Conservation (phyloP, 129 eudicot genomes). For the Arctium minus region DNA sequence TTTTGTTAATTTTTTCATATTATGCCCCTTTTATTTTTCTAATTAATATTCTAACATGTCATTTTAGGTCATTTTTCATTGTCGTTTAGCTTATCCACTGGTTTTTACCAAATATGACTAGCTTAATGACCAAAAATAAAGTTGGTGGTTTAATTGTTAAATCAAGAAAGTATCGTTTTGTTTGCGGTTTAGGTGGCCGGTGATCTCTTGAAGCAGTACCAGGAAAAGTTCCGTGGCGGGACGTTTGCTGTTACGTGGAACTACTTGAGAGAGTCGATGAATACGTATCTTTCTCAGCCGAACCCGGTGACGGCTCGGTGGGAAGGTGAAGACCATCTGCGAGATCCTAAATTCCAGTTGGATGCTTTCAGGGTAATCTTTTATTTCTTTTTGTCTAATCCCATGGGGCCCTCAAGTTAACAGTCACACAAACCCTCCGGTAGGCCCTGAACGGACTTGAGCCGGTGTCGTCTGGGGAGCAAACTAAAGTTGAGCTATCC, state of each 20-base stretch:
- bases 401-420: background rate
- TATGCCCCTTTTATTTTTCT: too few species aligned
- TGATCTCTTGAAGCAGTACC: conserved; percentile 86
- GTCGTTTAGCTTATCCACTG: too few species aligned
- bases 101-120: too few species aligned
- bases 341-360: conserved; percentile 88
- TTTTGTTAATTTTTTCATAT: too few species aligned
- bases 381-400: background rate
- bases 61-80: too few species aligned
- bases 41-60: too few species aligned
- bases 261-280: conserved; percentile 92
- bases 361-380: conserved; percentile 87
- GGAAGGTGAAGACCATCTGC: conserved; percentile 91
- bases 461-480: too few species aligned
- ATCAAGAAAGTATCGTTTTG: background rate
- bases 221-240: conserved; percentile 88
- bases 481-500: too few species aligned
- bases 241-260: conserved; percentile 83
- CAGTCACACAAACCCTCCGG: too few species aligned
- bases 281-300: conserved; percentile 85
- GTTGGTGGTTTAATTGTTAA: background rate
- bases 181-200: conserved; percentile 68
- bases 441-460: too few species aligned
- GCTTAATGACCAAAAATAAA: too few species aligned
- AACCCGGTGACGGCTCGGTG: conserved; percentile 91